These are phyloP conservation scores for Russula lepida DNA, from an alignment of 768 basidiomycete species.

Conservation along the genomic window DNA sequence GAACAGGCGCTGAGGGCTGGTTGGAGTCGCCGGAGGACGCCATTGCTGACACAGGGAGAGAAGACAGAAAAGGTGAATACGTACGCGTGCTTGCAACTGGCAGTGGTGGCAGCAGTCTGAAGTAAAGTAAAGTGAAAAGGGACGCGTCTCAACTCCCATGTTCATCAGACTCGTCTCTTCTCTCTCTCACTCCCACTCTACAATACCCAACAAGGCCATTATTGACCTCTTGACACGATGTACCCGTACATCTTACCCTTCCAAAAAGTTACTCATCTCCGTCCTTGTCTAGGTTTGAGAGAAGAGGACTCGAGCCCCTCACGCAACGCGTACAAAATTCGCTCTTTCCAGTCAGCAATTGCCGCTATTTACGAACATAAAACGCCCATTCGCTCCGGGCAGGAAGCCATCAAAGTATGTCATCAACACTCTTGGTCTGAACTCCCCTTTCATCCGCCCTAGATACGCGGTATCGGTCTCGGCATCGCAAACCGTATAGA, in stretches of 20 bases:
- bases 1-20: slow-evolving; percentile 10
- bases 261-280: background rate
- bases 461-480: slow-evolving; percentile 20
- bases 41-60: slow-evolving; percentile 17
- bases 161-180: background rate
- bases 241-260: slow-evolving; percentile 22
- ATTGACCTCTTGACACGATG: slow-evolving; percentile 37
- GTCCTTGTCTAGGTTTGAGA: slow-evolving; percentile 9
- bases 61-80: slow-evolving; percentile 12
- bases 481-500: slow-evolving; percentile 22
- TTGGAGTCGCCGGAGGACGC: slow-evolving; percentile 14
- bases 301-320: slow-evolving; percentile 15
- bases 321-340: slow-evolving; percentile 22
- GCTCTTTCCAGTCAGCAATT: slow-evolving; percentile 19
- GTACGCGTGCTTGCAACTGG: slow-evolving; percentile 20
- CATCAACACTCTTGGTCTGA: background rate
- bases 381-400: slow-evolving; percentile 9
- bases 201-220: slow-evolving; percentile 30
- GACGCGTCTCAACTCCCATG: slow-evolving; percentile 8
- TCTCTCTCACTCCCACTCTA: background rate
- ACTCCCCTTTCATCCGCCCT: background rate
- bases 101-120: background rate
- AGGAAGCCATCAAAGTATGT: slow-evolving; percentile 20
- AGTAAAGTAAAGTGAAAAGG: background rate
- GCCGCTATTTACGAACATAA: slow-evolving; percentile 7